Conservation (phyloP, 78 protist species). For the Dictyostelium firmibasis region DNA sequence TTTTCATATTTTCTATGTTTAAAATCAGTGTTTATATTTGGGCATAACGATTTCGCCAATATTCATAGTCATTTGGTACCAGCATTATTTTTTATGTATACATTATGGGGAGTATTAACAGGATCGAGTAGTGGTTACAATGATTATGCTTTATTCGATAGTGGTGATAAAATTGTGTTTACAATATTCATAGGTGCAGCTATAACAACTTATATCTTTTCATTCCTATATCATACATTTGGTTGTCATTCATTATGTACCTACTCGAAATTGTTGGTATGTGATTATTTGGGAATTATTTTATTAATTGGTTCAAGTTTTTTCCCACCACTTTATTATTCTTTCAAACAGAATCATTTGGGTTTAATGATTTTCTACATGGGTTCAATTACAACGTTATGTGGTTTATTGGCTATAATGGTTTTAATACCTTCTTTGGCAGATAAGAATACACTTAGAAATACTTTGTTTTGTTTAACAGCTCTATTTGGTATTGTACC, state of each 20-base stretch:
- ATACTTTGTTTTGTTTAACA: slow-evolving; percentile 4
- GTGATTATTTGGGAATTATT: slow-evolving; percentile 54
- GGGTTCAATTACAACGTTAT: slow-evolving; percentile 3
- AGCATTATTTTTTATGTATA: slow-evolving; percentile 17
- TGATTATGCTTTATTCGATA: not conserved
- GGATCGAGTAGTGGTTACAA: not conserved
- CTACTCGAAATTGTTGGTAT: not conserved
- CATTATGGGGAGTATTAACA: not conserved
- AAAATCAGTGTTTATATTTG: slow-evolving; percentile 24
- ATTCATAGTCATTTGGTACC: slow-evolving; percentile 51
- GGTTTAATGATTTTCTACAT: slow-evolving; percentile 14
- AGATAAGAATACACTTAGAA: slow-evolving; percentile 1
- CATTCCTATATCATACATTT: slow-evolving; percentile 32
- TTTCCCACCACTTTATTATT: slow-evolving; percentile 16
- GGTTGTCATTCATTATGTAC: slow-evolving; percentile 10
- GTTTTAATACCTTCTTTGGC: slow-evolving; percentile 1
- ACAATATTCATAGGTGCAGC: slow-evolving; percentile 10
- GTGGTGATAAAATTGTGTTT: not conserved
- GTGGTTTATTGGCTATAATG: not conserved
- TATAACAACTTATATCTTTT: not conserved
- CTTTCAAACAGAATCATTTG: not conserved
- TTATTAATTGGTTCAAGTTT: slow-evolving; percentile 30
- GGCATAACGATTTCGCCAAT: slow-evolving; percentile 42
- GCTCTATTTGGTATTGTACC: slow-evolving; percentile 58
- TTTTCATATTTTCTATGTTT: slow-evolving; percentile 16